These are phyloP conservation scores for Cryptococcus maquisensis DNA, from an alignment of 1,284 basidiomycete genomes.

Conservation along the genomic window DNA sequence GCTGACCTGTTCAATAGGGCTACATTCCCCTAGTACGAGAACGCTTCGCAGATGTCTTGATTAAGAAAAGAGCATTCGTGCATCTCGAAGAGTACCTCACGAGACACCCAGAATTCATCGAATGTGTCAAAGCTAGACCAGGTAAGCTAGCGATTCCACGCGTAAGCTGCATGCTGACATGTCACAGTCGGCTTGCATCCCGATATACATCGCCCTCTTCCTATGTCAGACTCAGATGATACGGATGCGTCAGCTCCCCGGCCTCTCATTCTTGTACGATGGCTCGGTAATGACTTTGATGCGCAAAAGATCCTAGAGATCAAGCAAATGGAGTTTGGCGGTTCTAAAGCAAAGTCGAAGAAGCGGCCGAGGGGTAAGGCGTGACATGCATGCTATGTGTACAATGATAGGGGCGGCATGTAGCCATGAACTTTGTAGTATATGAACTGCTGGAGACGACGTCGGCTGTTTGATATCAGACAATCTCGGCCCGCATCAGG, in stretches of 20 bases:
- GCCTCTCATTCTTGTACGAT: constrained; percentile 44
- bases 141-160: constrained; percentile 12
- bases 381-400: neutral
- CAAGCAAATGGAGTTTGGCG: constrained; percentile 49
- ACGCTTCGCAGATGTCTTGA: constrained; percentile 44
- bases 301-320: constrained; percentile 42
- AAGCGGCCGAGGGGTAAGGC: constrained; percentile 21
- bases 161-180: neutral
- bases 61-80: constrained; percentile 44
- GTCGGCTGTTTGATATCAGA: constrained; percentile 12
- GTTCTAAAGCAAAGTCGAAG: constrained; percentile 40
- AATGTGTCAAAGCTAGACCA: constrained; percentile 39
- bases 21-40: constrained; percentile 43
- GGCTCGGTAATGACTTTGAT: constrained; percentile 46
- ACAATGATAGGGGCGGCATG: too few relatives aligned
- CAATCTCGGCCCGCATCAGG: constrained; percentile 26
- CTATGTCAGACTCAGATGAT: constrained; percentile 9
- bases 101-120: constrained; percentile 43
- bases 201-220: constrained; percentile 27
- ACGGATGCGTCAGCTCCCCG: constrained; percentile 16
- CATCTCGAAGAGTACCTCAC: constrained; percentile 49
- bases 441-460: too few relatives aligned
- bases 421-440: too few relatives aligned
- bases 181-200: constrained; percentile 40
- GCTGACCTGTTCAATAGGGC: constrained; percentile 19